Base-by-base conservation (phyloP, 2,329 filamentous ascomycete species). In the Huntiella abstrusa region DNA sequence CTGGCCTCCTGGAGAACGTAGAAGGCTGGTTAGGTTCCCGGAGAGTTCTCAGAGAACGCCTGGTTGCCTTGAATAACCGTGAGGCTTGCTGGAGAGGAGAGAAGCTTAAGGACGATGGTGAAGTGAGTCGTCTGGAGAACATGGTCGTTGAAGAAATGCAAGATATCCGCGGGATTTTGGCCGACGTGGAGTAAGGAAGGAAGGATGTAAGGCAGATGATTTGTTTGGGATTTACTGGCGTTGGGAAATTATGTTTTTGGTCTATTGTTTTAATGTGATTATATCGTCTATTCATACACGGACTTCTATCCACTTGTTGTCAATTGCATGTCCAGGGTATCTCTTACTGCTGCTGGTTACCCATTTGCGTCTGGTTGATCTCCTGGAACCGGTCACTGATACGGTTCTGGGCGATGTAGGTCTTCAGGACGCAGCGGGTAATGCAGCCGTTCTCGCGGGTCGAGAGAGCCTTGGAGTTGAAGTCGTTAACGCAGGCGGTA, bases 401-500 rank as follows among this genome's bases (percentile, higher is more conserved):
- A 51, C 91, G 80, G 65, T 91, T 84, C 53, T 84, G 84, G 52
- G 80, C 80, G 63, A 92, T 91, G 71, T 96, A 80, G 65, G 84
- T 84, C 71, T 98, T 98, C 66, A 91, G 82, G 52, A 96, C 87
- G 65, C 91, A 98, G 57, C 86, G 83, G 67, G 84, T 79, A 58
- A 96, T 78, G 68, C 91, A 98, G 62, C 83, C 80, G 59, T 83
- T 82, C 68, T 98, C 91, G 61, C 84, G 80, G 54, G 78, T 74
- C 52, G 83, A 80, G 54, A 98, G 76, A 42, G 85, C 83, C 69
- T 96, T 96, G 67, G 86, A 93, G 59, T 87, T 93, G 75, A 98
- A 98, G 71, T 96, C 87, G 65, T 87, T 88, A 66, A 98, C 77
- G 71, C 91, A 98, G 65, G 91, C 81, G 62, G 84, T 80, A 73